Evolutionary conservation across 2,329 filamentous ascomycete genomes (phyloP).

Genomic region (Leptographium lundbergii): DNA sequence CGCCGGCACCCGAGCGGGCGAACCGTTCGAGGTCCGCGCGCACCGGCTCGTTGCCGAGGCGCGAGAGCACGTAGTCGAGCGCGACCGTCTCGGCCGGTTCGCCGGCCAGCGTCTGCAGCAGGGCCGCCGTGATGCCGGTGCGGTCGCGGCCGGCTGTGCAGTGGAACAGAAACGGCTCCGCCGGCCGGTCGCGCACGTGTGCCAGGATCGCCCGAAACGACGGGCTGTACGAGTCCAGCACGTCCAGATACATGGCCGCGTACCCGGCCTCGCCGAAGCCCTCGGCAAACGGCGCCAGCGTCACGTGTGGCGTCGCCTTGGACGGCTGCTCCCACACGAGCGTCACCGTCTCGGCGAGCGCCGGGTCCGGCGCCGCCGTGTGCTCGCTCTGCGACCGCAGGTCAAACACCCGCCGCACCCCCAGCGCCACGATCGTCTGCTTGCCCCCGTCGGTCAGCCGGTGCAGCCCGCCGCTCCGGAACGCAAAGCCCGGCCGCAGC

Average conservation of each 20-base stretch:
- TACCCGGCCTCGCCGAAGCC: constrained; percentile 32
- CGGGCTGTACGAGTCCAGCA: constrained; percentile 28
- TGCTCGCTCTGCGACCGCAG: constrained; percentile 34
- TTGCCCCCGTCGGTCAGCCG: constrained; percentile 21
- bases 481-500: constrained; percentile 28
- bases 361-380: constrained; percentile 27
- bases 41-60: constrained; percentile 38
- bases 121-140: constrained; percentile 36
- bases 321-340: constrained; percentile 25
- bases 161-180: constrained; percentile 36
- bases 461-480: constrained; percentile 33
- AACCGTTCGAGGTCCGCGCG: constrained; percentile 33
- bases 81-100: constrained; percentile 27
- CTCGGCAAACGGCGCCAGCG: constrained; percentile 28
- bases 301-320: constrained; percentile 24
- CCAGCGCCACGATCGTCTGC: constrained; percentile 24
- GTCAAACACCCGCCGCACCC: constrained; percentile 36
- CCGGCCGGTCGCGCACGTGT: constrained; percentile 31
- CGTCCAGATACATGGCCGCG: constrained; percentile 32
- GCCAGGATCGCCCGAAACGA: constrained; percentile 32
- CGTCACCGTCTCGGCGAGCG: constrained; percentile 29
- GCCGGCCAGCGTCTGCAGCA: constrained; percentile 38
- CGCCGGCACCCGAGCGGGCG: constrained; percentile 24
- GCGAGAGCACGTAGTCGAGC: constrained; percentile 41
- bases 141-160: constrained; percentile 44